Evolutionary conservation across 1,139 yeast genomes (phyloP), one percentile per base, ranked within the genome.

Genomic region (Protomyces arabidopsidicola): DNA sequence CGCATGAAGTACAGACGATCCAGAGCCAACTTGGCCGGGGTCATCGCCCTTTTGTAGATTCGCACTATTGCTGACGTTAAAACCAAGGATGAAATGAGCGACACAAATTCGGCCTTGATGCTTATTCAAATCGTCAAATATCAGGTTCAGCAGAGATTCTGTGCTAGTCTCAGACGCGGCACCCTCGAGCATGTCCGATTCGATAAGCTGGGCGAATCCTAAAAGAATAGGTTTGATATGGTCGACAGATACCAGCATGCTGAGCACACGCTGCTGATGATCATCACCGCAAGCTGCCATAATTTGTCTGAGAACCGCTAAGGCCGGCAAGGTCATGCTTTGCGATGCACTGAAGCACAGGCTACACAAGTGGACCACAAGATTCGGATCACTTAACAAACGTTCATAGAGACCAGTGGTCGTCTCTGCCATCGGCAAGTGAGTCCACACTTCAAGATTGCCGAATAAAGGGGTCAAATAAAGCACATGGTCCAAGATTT

Each of bases 1-100:
- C n/a, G 35, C 18, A 20, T 58, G 62, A 27, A 52, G n/a, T 27
- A 58, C 20, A 9, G 62, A 58, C 4, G 52, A 18, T 58, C 56
- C 62, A 39, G 62, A 58, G 18, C 56, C 62, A 18, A 58, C 52
- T 14, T 58, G 56, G 31, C 62, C 62, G 14, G 62, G 42, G 2
- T 51, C 55, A 5, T 9, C 6, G 18, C 62, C 62, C 5, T 38
- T 38, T 3, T n/a, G 22, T 14, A 16, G 8, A 16, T 35, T n/a
- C 14, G 31, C n/a, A 6, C 14, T 22, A 2, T 39, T 8, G 6
- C n/a, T 20, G 10, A 51, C 16, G 18, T 35, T 12, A 34, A 58
- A 58, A 3, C 62, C 62, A 14, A 58, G 56, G 5, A 58, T 5
- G 35, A 58, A 58, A 24, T 58, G 62, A 3, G 61, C 54, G 4